These are phyloP conservation scores for Cymbopogon flexuosus DNA, from an alignment of 202 grass and related monocot species.

Conservation along the genomic window DNA sequence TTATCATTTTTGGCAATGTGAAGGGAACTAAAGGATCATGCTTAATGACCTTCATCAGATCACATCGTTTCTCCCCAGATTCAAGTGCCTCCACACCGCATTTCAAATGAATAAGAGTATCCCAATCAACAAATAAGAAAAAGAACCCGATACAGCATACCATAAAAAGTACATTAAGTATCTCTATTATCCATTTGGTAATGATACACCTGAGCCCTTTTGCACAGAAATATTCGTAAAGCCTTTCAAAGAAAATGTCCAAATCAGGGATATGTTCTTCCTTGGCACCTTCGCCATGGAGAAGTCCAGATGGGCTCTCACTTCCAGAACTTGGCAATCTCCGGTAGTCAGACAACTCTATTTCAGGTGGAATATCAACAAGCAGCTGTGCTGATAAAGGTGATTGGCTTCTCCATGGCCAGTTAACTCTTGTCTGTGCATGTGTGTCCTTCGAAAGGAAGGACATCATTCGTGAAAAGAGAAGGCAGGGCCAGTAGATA, in stretches of 20 bases:
- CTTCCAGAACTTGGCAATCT: slow-evolving; percentile 49
- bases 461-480: slow-evolving; percentile 55
- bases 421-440: slow-evolving; percentile 40
- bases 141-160: slow-evolving; percentile 92
- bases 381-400: slow-evolving; percentile 58
- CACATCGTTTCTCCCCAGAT: slow-evolving; percentile 80
- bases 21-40: slow-evolving; percentile 73
- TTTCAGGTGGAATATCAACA: slow-evolving; percentile 66
- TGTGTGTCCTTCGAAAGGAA: slow-evolving; percentile 45
- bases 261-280: slow-evolving; percentile 67
- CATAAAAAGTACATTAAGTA: slow-evolving; percentile 83
- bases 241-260: slow-evolving; percentile 87
- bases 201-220: slow-evolving; percentile 91
- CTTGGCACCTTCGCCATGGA: slow-evolving; percentile 59
- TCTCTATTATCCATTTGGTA: slow-evolving; percentile 88
- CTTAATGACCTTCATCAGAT: slow-evolving; percentile 75
- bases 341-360: slow-evolving; percentile 78
- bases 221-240: slow-evolving; percentile 86
- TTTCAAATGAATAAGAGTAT: slow-evolving; percentile 59
- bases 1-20: slow-evolving; percentile 83
- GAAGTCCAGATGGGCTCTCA: slow-evolving; percentile 77
- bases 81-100: slow-evolving; percentile 92
- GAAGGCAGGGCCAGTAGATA: slow-evolving; percentile 20
- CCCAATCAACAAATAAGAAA: slow-evolving; percentile 91
- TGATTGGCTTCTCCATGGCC: slow-evolving; percentile 52